Conservation (phyloP, 2,329 filamentous ascomycete species). For the Dothideomycetes sp. region DNA sequence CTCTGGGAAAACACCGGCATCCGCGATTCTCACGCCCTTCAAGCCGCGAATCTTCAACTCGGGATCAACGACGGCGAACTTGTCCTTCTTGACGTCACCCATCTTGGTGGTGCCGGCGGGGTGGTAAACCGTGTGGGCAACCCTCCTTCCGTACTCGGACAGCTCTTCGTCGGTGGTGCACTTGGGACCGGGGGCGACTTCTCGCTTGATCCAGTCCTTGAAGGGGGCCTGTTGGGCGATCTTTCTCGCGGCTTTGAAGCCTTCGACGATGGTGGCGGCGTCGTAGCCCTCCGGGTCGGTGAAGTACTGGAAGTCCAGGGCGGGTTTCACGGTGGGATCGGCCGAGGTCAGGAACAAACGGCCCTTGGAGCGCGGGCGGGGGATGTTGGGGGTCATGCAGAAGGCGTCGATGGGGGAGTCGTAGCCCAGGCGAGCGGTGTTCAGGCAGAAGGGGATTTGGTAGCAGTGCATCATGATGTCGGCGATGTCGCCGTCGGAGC, state of each 20-base stretch:
- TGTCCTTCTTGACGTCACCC: constrained; percentile 62
- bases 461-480: constrained; percentile 98
- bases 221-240: constrained; percentile 69
- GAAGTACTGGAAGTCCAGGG: constrained; percentile 83
- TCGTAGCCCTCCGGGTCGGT: constrained; percentile 80
- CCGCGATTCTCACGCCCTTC: constrained; percentile 66
- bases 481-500: constrained; percentile 62
- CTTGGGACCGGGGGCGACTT: constrained; percentile 67
- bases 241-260: constrained; percentile 67
- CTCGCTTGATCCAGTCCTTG: constrained; percentile 72
- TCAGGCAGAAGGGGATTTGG: constrained; percentile 84
- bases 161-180: constrained; percentile 71
- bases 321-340: constrained; percentile 68
- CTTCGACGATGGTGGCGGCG: constrained; percentile 68
- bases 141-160: constrained; percentile 69
- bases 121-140: constrained; percentile 84
- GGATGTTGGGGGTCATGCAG: constrained; percentile 91
- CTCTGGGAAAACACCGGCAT: constrained; percentile 80
- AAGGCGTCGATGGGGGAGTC: constrained; percentile 65
- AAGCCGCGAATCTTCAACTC: constrained; percentile 64
- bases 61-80: constrained; percentile 70
- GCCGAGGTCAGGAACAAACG: constrained; percentile 67
- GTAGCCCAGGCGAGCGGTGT: constrained; percentile 71
- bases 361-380: constrained; percentile 68
- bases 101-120: constrained; percentile 85